Evolutionary conservation across 2,329 filamentous ascomycete species (phyloP).

Genomic region (Cladophialophora immunda): DNA sequence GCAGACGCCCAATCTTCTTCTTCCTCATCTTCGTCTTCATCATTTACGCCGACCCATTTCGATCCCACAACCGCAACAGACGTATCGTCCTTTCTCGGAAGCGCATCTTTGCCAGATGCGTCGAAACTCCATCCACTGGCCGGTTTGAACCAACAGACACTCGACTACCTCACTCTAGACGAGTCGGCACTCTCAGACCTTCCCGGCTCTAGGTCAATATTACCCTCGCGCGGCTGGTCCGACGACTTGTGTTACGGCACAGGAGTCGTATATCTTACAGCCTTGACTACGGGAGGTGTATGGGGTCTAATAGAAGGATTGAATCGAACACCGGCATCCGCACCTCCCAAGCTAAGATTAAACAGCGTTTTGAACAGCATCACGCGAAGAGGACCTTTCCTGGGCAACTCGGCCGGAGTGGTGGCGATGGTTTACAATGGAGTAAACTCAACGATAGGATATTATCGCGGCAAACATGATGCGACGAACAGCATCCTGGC

Average conservation of each 20-base stretch:
- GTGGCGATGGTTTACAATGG: slow-evolving; percentile 97
- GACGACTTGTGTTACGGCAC: slow-evolving; percentile 98
- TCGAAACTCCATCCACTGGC: slow-evolving; percentile 90
- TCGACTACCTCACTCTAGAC: slow-evolving; percentile 95
- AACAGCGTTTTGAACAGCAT: slow-evolving; percentile 96
- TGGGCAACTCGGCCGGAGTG: slow-evolving; percentile 95
- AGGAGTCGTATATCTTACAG: slow-evolving; percentile 91
- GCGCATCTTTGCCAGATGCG: slow-evolving; percentile 81
- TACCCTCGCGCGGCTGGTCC: slow-evolving; percentile 95
- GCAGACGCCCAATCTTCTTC: slow-evolving; percentile 55
- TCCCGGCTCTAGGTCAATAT: slow-evolving; percentile 82
- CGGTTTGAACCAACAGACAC: slow-evolving; percentile 87
- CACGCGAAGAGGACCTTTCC: slow-evolving; percentile 88
- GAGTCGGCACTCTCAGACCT: slow-evolving; percentile 88
- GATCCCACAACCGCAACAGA: slow-evolving; percentile 75
- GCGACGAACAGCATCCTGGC: slow-evolving; percentile 86
- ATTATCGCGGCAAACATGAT: slow-evolving; percentile 84
- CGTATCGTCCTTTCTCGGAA: slow-evolving; percentile 84
- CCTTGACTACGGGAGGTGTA: slow-evolving; percentile 81
- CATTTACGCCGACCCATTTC: slow-evolving; percentile 66
- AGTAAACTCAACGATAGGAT: slow-evolving; percentile 83
- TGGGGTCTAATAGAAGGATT: slow-evolving; percentile 95
- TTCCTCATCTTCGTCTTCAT: slow-evolving; percentile 29
- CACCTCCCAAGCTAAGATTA: slow-evolving; percentile 86
- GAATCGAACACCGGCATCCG: slow-evolving; percentile 72